Evolutionary conservation across 2,329 filamentous ascomycete genomes (phyloP), one percentile per base, ranked within the genome.

Genomic region (Exophiala spinifera): DNA sequence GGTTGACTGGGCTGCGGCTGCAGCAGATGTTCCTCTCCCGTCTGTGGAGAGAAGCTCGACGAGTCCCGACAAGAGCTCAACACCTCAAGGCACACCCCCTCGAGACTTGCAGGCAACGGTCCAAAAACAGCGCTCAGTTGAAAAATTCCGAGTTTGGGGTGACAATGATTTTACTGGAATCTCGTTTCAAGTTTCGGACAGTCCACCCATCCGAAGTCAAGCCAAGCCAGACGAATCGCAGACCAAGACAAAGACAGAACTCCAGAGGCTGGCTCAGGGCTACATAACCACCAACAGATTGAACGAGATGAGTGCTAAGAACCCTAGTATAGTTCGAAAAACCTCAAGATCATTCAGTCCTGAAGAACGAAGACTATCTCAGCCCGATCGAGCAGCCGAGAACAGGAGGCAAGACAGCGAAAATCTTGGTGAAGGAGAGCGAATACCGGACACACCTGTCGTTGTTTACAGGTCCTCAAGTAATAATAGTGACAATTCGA

Each of bases 361-460:
- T 3, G 49, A 55, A 34, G 57, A 60, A 25, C 48, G 51, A 21
- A 55, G 46, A 40, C 52, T 55, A 10, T 28, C 45, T 8, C 53
- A 58, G 1, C 40, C 56, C 4, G 56, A 61, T 31, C 15, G 42
- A 8, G 36, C 51, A 15, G 14, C 42, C 15, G 19, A 34, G 15
- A 8, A 37, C 2, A 31, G 19, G 14, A 19, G 4, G 11, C 15
- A 44, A 8, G 17, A 51, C 5, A 31, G 21, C n/a, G 19, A 37
- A 4, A 46, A 47, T 10, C 50, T 55, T 13, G 56, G 39, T 2
- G 39, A 63, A 20, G 69, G 66, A 8, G 63, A 67, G n/a, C 58
- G 55, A 6, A 69, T 72, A 19, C 68, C 68, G 1, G 69, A 75
- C 52, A 72, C 72, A 0, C 71, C 73, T 4, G 64, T 72, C 21